Conservation (phyloP, 2,329 filamentous ascomycete species). For the Anthostomella pinea region DNA sequence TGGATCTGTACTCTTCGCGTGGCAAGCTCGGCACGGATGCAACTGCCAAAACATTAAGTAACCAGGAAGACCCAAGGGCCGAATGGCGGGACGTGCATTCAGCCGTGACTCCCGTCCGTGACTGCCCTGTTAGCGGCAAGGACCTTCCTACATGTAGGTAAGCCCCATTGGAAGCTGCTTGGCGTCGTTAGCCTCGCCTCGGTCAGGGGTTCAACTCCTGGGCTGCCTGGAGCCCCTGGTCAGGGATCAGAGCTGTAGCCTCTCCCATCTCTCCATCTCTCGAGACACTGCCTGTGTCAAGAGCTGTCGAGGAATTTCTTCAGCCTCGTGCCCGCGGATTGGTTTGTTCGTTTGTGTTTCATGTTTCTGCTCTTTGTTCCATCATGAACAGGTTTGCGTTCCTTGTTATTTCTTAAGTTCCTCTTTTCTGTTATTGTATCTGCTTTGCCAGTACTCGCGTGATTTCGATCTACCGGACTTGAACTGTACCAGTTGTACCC, state of each 20-base stretch:
- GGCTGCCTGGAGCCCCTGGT: conserved; percentile 2
- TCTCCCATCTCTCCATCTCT: no score
- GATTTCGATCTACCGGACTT: no score
- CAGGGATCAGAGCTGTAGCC: conserved; percentile 1
- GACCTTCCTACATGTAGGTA: conserved; percentile 3
- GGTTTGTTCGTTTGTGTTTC: conserved; percentile 15
- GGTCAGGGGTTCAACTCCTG: conserved; percentile 6
- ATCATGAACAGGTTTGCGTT: no score
- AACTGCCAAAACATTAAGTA: no score
- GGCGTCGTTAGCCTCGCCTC: no score
- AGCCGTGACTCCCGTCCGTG: no score
- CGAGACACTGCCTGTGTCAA: conserved; percentile 31
- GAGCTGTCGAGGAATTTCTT: conserved; percentile 17
- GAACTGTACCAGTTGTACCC: no score
- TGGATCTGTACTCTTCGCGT: no score
- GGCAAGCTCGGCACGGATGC: no score
- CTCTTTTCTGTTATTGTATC: conserved; percentile 11
- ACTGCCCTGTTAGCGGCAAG: conserved; percentile 5
- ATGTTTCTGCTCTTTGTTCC: conserved; percentile 12
- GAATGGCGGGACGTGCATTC: no score
- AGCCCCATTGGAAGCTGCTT: neutral
- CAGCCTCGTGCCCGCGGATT: conserved; percentile 22
- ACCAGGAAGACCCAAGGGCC: no score
- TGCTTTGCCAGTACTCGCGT: no score
- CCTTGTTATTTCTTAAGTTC: conserved; percentile 9